Evolutionary conservation across 352 stramenopile species (phyloP).

Genomic region (Phytopythium chamaehyphon): DNA sequence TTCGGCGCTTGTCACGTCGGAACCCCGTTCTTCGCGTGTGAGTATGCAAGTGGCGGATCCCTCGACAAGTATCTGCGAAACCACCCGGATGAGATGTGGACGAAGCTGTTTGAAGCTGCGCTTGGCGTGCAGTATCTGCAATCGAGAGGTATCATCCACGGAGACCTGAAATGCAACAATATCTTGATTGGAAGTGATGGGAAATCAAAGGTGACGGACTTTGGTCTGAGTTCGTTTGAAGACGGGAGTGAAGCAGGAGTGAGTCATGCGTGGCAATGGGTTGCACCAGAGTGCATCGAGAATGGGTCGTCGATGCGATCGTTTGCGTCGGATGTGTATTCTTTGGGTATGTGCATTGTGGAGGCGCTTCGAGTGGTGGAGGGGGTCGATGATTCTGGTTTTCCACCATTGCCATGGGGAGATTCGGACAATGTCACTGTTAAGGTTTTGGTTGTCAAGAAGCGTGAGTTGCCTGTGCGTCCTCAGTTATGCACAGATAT

Average conservation of each 20-base stretch:
- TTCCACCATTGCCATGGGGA: constrained; percentile 3
- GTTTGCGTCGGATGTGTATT: constrained; percentile 28
- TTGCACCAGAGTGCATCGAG: constrained; percentile 11
- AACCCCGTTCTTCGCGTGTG: constrained; percentile 12
- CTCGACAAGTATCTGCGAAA: constrained; percentile 6
- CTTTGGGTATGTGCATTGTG: constrained; percentile 18
- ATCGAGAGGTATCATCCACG: constrained; percentile 40
- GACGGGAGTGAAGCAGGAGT: constrained; percentile 1
- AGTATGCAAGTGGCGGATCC: constrained; percentile 8
- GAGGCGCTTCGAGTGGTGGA: constrained; percentile 3
- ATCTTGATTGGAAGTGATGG: constrained; percentile 18
- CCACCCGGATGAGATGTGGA: constrained; percentile 6
- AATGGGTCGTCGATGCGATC: too few species aligned
- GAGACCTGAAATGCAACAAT: constrained; percentile 63
- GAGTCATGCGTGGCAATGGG: constrained; percentile 9
- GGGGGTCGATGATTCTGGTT: neutral
- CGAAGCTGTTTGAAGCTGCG: constrained; percentile 18
- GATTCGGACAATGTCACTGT: neutral
- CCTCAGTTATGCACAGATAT: neutral
- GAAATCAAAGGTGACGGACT: constrained; percentile 10
- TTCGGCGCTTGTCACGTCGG: constrained; percentile 11
- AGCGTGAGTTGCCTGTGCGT: neutral
- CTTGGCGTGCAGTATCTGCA: constrained; percentile 53
- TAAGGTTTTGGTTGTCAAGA: neutral
- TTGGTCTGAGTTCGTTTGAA: constrained; percentile 9